Base-by-base conservation (phyloP, 495 filamentous ascomycete genomes). In the Penicillium canariense region DNA sequence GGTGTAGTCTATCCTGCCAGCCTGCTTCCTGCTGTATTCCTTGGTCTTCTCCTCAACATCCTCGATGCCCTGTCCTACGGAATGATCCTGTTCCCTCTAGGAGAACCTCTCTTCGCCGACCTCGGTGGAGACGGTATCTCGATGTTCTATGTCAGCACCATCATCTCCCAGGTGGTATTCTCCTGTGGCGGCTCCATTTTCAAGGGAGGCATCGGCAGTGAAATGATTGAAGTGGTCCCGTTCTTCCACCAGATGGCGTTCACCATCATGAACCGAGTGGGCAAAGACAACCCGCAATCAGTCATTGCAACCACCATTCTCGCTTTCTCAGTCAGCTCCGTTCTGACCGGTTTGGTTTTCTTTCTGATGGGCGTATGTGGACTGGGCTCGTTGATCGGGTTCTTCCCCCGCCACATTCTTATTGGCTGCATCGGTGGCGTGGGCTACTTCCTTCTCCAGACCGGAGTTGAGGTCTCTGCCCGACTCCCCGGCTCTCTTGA, bases 181-280 rank as follows among this genome's bases (percentile, higher is more conserved):
- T 97, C 93, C 2, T 80, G 78, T 49, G 81, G 84, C 5, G 89
- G 90, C 5, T 96, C 91, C 63, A 83, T 89, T 22, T 98, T 98
- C 74, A 87, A 84, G 60, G 93, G 94, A 11, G 94, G 88, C 6
- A 84, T 97, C 60, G 94, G 94, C 20, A 97, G 92, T n/a, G 94
- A 97, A 66, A 87, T 97, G 86, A 97, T 97, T 54, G 93, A 97
- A 74, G 91, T 97, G 7, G 91, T 97, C 6, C 93, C 93, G 3
- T 97, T 96, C 71, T 96, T 96, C 65, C 93, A 97, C 66, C 92
- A 90, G 61, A 97, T 97, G 93, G 91, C 93, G 1, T 87, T 87
- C 64, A 91, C 87, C 10, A 96, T 97, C 55, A 83, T 96, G 60
- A 72, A 76, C 22, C 75, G 78, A 25, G 84, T 97, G 40, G 90